Conservation (phyloP, 2,329 filamentous ascomycete genomes). For the Clarireedia sp. region DNA sequence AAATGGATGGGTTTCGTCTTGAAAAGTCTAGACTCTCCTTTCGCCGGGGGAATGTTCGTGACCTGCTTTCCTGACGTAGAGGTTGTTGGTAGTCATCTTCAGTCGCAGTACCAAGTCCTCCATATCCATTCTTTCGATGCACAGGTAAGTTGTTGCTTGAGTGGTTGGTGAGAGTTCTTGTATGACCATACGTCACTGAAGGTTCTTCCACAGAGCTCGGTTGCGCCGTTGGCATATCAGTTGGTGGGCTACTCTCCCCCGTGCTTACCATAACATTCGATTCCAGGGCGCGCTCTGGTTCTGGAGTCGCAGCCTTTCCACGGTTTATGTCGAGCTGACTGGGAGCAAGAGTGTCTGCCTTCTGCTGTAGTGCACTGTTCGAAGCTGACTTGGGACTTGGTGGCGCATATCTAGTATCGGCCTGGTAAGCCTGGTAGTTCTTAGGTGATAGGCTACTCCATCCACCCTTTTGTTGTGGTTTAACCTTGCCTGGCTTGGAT, state of each 20-base stretch:
- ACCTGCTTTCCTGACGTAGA: constrained; percentile 28
- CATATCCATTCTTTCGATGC: constrained; percentile 45
- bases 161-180: constrained; percentile 19
- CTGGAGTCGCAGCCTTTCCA: constrained; percentile 20
- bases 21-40: constrained; percentile 15
- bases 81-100: constrained; percentile 33
- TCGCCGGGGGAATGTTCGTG: constrained; percentile 28
- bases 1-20: neutral
- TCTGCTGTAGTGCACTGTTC: constrained; percentile 43
- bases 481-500: constrained; percentile 27
- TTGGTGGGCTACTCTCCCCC: constrained; percentile 11
- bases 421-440: constrained; percentile 28
- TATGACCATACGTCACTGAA: constrained; percentile 20
- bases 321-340: constrained; percentile 53
- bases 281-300: constrained; percentile 25
- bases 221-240: constrained; percentile 8
- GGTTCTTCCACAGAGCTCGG: constrained; percentile 12
- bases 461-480: constrained; percentile 9
- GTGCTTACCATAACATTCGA: constrained; percentile 18
- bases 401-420: constrained; percentile 38
- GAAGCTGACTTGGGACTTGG: constrained; percentile 39
- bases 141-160: constrained; percentile 18
- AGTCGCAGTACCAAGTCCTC: constrained; percentile 46
- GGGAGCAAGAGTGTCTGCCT: constrained; percentile 58
- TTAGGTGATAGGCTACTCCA: constrained; percentile 13